Conservation (phyloP, 306 rosid species). For the Fragaria ananassa region DNA sequence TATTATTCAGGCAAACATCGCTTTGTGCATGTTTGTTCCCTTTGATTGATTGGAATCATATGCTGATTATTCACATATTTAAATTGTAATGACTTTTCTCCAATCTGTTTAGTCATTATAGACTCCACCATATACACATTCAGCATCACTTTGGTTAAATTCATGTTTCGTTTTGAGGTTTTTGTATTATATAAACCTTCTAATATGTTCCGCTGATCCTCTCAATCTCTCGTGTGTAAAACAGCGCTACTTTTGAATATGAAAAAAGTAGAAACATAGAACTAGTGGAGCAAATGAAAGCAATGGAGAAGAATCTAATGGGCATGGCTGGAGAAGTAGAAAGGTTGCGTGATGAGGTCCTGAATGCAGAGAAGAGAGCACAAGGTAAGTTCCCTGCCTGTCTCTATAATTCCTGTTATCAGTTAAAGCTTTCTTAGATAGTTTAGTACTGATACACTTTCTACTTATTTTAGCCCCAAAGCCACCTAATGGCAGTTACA, state of each 20-base stretch:
- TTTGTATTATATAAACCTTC: not conserved
- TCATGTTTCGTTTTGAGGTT: not conserved
- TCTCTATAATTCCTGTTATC: not conserved
- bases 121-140: not conserved
- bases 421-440: conserved; percentile 16
- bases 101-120: not conserved
- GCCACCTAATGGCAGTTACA: conserved; percentile 28
- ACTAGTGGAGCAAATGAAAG: conserved; percentile 67
- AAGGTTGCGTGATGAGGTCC: conserved; percentile 57
- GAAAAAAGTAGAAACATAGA: conserved; percentile 70
- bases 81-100: not conserved
- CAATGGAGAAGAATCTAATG: conserved; percentile 69
- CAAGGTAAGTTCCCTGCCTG: conserved; percentile 44
- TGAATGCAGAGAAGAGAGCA: conserved; percentile 55
- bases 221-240: conserved; percentile 20
- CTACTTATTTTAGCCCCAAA: conserved; percentile 42
- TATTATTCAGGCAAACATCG: conserved; percentile 5
- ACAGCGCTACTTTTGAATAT: conserved; percentile 60
- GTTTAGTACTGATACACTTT: conserved; percentile 28
- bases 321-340: conserved; percentile 82
- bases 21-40: conserved; percentile 1
- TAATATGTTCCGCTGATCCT: conserved; percentile 25
- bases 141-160: not conserved
- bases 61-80: conserved; percentile 18
- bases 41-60: conserved; percentile 19